A percentile compares a stretch with the other conserved stretches of the same genome.
These are phyloP conservation scores for Stylosanthes scabra DNA, from an alignment of 331 rosid species.

Conservation along the genomic window DNA sequence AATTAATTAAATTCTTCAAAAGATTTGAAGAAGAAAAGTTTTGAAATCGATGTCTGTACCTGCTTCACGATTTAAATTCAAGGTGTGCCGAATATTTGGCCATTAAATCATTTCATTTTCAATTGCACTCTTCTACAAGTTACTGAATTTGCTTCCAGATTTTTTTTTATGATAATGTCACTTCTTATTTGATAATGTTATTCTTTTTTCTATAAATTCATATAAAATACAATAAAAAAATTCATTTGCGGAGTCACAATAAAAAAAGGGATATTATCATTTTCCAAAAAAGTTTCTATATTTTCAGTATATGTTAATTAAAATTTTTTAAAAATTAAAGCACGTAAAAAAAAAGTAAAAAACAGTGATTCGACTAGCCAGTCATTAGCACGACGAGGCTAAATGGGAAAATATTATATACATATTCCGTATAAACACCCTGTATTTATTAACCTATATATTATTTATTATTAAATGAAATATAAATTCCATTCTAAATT, in stretches of 20 bases:
- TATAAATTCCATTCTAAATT: no score
- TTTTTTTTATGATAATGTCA: no score
- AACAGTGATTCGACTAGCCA: slow-evolving; percentile 9
- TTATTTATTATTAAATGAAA: no score
- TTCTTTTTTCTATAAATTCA: no score
- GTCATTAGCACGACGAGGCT: slow-evolving; percentile 22
- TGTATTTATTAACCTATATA: no score
- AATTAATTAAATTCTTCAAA: slow-evolving; percentile 22
- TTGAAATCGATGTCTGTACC: slow-evolving; percentile 38
- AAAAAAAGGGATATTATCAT: no score
- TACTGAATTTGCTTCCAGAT: neutral
- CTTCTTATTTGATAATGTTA: no score
- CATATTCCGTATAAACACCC: no score
- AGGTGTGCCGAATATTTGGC: neutral
- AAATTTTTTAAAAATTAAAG: neutral
- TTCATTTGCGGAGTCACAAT: no score
- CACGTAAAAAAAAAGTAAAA: neutral
- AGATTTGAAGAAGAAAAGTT: slow-evolving; percentile 29
- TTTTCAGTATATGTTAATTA: no score
- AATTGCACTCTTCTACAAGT: neutral
- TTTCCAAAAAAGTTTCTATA: no score
- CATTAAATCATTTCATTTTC: neutral
- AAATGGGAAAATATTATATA: neutral
- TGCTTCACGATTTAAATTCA: slow-evolving; percentile 37
- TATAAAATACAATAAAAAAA: no score